phyloP scores from a whole-genome alignment of 768 basidiomycete species.

The Trametes cubensis region DNA sequence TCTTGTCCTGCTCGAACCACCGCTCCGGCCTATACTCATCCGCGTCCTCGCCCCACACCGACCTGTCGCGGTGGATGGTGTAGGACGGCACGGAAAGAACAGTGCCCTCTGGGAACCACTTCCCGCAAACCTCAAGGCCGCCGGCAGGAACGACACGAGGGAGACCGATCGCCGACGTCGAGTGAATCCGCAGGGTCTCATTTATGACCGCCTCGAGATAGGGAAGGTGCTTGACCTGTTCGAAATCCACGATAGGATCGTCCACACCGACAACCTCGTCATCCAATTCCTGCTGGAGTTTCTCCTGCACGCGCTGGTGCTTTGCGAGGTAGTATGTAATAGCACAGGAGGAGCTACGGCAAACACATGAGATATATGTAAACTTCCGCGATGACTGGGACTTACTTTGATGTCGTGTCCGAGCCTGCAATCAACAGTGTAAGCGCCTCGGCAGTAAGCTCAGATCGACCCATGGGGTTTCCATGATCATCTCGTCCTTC shows the following conservation, averaged over 20 bases:
- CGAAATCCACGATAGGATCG: conserved; percentile 63
- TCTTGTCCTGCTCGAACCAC: conserved; percentile 75
- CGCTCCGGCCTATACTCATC: conserved; percentile 79
- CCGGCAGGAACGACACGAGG: conserved; percentile 78
- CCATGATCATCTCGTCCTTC: conserved; percentile 76
- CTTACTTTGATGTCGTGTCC: conserved; percentile 92
- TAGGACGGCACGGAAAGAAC: conserved; percentile 81
- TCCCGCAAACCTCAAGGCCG: conserved; percentile 62
- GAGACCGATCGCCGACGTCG: conserved; percentile 81
- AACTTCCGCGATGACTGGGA: background rate
- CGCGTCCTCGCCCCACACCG: conserved; percentile 78
- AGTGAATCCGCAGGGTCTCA: conserved; percentile 83
- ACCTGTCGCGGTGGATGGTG: conserved; percentile 74
- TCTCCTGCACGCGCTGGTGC: conserved; percentile 64
- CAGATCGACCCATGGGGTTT: conserved; percentile 75
- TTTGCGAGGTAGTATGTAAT: conserved; percentile 83
- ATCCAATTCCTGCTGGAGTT: conserved; percentile 77
- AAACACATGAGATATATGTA: background rate
- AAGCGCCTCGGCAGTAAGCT: conserved; percentile 86
- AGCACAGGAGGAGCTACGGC: conserved; percentile 78
- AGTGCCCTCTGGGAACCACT: conserved; percentile 69
- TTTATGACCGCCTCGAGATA: conserved; percentile 89
- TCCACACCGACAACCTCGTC: conserved; percentile 61
- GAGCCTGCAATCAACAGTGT: conserved; percentile 88
- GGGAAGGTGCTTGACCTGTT: conserved; percentile 71